Percentiles rank a stretch among this genome's conserved stretches.
These are phyloP conservation scores for Trichoderma citrinoviride DNA, from an alignment of 2,329 filamentous ascomycete species.

Conservation along the genomic window DNA sequence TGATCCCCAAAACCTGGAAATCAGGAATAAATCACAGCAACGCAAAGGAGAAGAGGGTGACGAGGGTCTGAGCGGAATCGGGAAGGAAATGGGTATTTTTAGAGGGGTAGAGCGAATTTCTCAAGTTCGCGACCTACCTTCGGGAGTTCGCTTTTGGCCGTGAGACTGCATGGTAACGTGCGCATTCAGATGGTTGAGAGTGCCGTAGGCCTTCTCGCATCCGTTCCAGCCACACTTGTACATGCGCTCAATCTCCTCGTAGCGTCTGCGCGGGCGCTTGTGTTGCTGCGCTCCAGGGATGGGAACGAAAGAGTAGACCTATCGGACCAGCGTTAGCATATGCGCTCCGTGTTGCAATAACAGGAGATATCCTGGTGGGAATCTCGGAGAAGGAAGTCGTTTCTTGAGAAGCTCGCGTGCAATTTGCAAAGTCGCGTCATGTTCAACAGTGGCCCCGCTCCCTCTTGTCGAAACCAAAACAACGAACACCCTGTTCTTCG, in stretches of 20 bases:
- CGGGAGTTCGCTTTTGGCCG: slow-evolving; percentile 88
- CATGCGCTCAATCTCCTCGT: slow-evolving; percentile 99
- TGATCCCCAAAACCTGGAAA: not conserved
- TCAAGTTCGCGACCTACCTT: slow-evolving; percentile 64
- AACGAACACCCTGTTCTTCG: not conserved
- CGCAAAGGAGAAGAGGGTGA: no score
- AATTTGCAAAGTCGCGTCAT: not conserved
- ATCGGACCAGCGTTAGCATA: slow-evolving; percentile 32
- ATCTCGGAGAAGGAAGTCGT: not conserved
- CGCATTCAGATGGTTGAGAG: slow-evolving; percentile 93
- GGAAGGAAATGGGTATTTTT: not conserved
- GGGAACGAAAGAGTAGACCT: slow-evolving; percentile 97
- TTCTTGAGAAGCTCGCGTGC: no score
- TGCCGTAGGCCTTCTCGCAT: slow-evolving; percentile 98
- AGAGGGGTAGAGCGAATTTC: not conserved
- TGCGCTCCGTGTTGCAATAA: not conserved
- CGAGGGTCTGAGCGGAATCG: not conserved
- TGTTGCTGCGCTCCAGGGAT: slow-evolving; percentile 97
- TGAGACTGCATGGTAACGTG: slow-evolving; percentile 99
- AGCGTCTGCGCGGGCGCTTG: slow-evolving; percentile 87
- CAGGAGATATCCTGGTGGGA: not conserved
- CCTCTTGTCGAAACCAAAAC: not conserved
- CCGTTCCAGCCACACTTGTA: slow-evolving; percentile 99
- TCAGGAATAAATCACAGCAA: not conserved
- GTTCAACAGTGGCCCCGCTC: not conserved